phyloP scores from a whole-genome alignment of 2,329 filamentous ascomycete genomes.

The Hypoxylon sp. region DNA sequence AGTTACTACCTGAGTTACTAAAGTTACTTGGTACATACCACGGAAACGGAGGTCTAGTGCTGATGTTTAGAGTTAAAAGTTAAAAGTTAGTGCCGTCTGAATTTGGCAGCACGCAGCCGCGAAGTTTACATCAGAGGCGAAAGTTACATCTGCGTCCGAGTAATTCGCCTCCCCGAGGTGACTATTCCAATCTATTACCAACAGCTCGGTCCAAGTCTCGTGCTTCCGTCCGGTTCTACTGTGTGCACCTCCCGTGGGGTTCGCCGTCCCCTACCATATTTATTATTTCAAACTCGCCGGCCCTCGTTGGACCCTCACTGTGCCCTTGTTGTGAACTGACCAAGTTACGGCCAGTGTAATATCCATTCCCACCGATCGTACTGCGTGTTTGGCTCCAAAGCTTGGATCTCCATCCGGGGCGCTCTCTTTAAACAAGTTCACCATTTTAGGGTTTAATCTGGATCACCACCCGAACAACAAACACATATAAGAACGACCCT shows the following conservation, averaged over 20 bases:
- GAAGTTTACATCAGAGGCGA: slow-evolving; percentile 24
- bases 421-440: neutral
- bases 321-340: slow-evolving; percentile 4
- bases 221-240: slow-evolving; percentile 30
- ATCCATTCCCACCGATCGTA: slow-evolving; percentile 19
- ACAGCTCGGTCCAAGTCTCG: slow-evolving; percentile 34
- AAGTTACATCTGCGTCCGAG: slow-evolving; percentile 22
- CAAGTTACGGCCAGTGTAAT: slow-evolving; percentile 20
- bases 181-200: slow-evolving; percentile 24
- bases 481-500: slow-evolving; percentile 15
- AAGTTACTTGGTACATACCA: neutral
- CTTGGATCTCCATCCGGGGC: slow-evolving; percentile 21
- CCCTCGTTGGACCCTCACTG: neutral
- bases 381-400: slow-evolving; percentile 28
- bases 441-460: slow-evolving; percentile 26
- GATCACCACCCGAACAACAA: slow-evolving; percentile 19
- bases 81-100: slow-evolving; percentile 14
- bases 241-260: slow-evolving; percentile 11
- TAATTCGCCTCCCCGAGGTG: slow-evolving; percentile 27
- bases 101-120: slow-evolving; percentile 33
- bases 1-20: neutral
- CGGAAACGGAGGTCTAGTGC: slow-evolving; percentile 9
- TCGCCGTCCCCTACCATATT: slow-evolving; percentile 16
- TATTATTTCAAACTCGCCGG: slow-evolving; percentile 26
- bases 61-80: slow-evolving; percentile 23